These are phyloP conservation scores for Kregervanrija delftensis DNA, from an alignment of 805 yeast genomes.

Conservation along the genomic window DNA sequence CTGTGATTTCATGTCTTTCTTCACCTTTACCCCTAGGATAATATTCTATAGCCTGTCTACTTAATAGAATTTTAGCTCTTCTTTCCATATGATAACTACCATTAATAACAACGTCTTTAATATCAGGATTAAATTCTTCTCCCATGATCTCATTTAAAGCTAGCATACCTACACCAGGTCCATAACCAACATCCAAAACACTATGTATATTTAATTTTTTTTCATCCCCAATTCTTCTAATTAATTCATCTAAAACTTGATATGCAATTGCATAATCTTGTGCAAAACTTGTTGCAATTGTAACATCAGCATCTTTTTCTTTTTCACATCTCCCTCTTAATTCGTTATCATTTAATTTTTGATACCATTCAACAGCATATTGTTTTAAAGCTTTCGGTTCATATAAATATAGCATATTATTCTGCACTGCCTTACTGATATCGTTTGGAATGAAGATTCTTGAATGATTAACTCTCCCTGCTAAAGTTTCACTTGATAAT, in stretches of 20 bases:
- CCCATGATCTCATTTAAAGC: slow-evolving; percentile 84
- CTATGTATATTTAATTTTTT: slow-evolving; percentile 42
- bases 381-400: slow-evolving; percentile 59
- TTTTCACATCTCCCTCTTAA: slow-evolving; percentile 38
- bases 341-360: slow-evolving; percentile 40
- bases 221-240: slow-evolving; percentile 43
- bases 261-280: slow-evolving; percentile 71
- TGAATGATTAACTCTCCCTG: slow-evolving; percentile 46
- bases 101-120: slow-evolving; percentile 65
- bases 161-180: slow-evolving; percentile 88
- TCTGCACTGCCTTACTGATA: slow-evolving; percentile 52
- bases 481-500: slow-evolving; percentile 48
- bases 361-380: slow-evolving; percentile 37
- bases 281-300: slow-evolving; percentile 70
- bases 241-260: slow-evolving; percentile 62
- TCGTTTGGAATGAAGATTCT: slow-evolving; percentile 50
- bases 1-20: slow-evolving; percentile 37
- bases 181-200: slow-evolving; percentile 76
- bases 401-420: slow-evolving; percentile 53
- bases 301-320: slow-evolving; percentile 63
- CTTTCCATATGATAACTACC: slow-evolving; percentile 70
- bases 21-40: slow-evolving; percentile 17
- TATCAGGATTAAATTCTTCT: slow-evolving; percentile 48
- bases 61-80: slow-evolving; percentile 69
- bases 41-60: slow-evolving; percentile 57